Percentiles rank a stretch among this genome's conserved stretches.
These are phyloP conservation scores for Byssothecium circinans DNA, from an alignment of 2,329 filamentous ascomycete genomes.

Conservation along the genomic window DNA sequence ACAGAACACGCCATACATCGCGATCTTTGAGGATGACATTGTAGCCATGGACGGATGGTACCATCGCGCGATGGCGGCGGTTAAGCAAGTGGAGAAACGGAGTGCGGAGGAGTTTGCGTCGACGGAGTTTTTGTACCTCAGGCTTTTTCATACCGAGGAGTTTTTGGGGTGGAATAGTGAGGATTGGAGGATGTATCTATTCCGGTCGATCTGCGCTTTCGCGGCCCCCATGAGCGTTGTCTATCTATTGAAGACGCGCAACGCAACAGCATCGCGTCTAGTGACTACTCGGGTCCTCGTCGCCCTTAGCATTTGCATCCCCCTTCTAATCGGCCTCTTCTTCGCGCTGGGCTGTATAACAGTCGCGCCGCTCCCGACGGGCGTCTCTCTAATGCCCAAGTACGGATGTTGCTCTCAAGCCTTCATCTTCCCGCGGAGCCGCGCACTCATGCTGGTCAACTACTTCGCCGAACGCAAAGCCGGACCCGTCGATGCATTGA, in stretches of 20 bases:
- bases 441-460: slow-evolving; percentile 27
- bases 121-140: slow-evolving; percentile 46
- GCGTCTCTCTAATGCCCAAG: slow-evolving; percentile 45
- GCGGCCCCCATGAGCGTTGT: slow-evolving; percentile 24
- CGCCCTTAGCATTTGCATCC: slow-evolving; percentile 19
- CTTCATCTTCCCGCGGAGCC: slow-evolving; percentile 47
- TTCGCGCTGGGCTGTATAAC: slow-evolving; percentile 48
- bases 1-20: slow-evolving; percentile 44
- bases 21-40: slow-evolving; percentile 53
- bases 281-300: slow-evolving; percentile 24
- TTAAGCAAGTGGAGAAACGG: slow-evolving; percentile 38
- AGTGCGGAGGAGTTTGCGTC: slow-evolving; percentile 17
- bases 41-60: slow-evolving; percentile 54
- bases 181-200: slow-evolving; percentile 44
- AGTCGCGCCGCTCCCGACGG: slow-evolving; percentile 38
- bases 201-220: slow-evolving; percentile 34
- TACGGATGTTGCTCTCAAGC: slow-evolving; percentile 52
- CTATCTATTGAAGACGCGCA: slow-evolving; percentile 28
- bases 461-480: slow-evolving; percentile 37
- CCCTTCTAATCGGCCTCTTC: slow-evolving; percentile 40
- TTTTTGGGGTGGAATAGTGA: slow-evolving; percentile 52
- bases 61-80: slow-evolving; percentile 42
- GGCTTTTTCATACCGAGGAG: slow-evolving; percentile 52
- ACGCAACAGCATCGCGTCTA: slow-evolving; percentile 22
- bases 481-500: slow-evolving; percentile 46